Evolutionary conservation across 805 yeast species (phyloP).

Genomic region (Saturnispora sekii): DNA sequence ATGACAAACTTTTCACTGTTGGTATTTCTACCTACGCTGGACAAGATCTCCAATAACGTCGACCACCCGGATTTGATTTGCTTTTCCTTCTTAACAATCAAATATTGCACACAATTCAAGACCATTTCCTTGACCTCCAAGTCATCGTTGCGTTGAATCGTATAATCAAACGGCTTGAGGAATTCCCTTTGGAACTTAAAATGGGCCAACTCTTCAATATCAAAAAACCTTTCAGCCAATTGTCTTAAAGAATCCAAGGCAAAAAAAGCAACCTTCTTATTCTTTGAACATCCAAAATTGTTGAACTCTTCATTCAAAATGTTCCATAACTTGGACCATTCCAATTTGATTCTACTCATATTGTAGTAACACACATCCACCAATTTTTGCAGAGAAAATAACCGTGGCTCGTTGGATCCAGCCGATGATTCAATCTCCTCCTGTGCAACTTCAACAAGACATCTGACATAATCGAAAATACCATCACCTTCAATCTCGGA

Average conservation of each 20-base stretch:
- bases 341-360: constrained; percentile 91
- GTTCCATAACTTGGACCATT: constrained; percentile 94
- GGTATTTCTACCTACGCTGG: constrained; percentile 55
- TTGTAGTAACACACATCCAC: constrained; percentile 97
- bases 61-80: constrained; percentile 91
- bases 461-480: constrained; percentile 77
- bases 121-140: constrained; percentile 78
- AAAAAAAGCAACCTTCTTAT: constrained; percentile 69
- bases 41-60: constrained; percentile 71
- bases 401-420: constrained; percentile 72
- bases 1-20: constrained; percentile 48
- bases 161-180: constrained; percentile 78
- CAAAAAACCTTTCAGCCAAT: constrained; percentile 82
- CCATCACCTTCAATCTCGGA: constrained; percentile 72
- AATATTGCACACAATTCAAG: constrained; percentile 77
- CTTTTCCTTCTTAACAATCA: constrained; percentile 66
- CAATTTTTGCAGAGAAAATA: constrained; percentile 88
- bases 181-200: constrained; percentile 94
- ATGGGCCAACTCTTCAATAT: constrained; percentile 88
- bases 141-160: constrained; percentile 57
- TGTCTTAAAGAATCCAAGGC: constrained; percentile 94
- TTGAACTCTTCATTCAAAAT: constrained; percentile 87
- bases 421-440: constrained; percentile 91
- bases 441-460: constrained; percentile 73
- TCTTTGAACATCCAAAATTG: constrained; percentile 71